Conservation (phyloP, 495 filamentous ascomycete species). For the Trichocladium uniseriatum region DNA sequence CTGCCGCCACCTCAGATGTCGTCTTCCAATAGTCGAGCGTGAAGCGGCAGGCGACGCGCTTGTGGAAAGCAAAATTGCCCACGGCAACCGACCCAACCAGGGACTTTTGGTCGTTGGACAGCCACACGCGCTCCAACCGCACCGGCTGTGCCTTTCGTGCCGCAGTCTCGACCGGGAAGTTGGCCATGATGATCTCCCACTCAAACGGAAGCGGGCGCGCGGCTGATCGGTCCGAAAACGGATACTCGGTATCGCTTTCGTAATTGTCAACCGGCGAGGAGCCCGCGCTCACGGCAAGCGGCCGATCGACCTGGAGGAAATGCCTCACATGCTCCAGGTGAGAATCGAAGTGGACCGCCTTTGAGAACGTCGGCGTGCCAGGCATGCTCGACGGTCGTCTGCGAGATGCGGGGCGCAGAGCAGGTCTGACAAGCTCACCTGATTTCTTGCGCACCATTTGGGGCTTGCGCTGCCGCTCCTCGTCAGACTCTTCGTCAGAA, state of each 20-base stretch:
- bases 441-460: constrained; percentile 96
- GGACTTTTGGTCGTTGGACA: constrained; percentile 77
- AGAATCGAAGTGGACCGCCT: constrained; percentile 92
- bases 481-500: constrained; percentile 55
- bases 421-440: constrained; percentile 89
- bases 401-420: constrained; percentile 65
- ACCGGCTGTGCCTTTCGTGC: constrained; percentile 57
- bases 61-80: constrained; percentile 84
- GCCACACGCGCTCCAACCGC: constrained; percentile 70
- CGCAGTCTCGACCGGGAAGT: constrained; percentile 66
- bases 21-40: constrained; percentile 98
- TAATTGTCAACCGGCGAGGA: constrained; percentile 88
- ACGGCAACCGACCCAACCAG: constrained; percentile 76
- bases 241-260: constrained; percentile 76
- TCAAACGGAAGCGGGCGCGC: constrained; percentile 50
- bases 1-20: constrained; percentile 83
- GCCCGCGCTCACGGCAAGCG: constrained; percentile 86
- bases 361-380: constrained; percentile 88
- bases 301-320: constrained; percentile 86
- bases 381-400: constrained; percentile 93
- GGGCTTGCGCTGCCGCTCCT: constrained; percentile 59
- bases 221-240: constrained; percentile 51
- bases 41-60: constrained; percentile 79
- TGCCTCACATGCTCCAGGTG: constrained; percentile 91
- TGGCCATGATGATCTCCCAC: constrained; percentile 77